These are phyloP conservation scores for Aspergillus fijiensis DNA, from an alignment of 2,329 filamentous ascomycete genomes.

Conservation along the genomic window DNA sequence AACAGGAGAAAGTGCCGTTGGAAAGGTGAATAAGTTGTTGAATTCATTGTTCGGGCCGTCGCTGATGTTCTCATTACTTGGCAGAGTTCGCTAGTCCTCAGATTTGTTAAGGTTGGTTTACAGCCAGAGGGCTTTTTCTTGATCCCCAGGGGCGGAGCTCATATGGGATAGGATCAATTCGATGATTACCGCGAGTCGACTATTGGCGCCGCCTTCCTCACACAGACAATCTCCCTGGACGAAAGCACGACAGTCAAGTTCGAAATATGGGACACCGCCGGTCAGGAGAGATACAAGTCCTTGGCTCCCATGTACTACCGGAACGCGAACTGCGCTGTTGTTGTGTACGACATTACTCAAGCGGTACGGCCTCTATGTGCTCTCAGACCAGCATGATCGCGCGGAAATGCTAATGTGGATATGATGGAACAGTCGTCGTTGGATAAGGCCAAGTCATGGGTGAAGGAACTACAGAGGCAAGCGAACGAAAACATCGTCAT, in stretches of 20 bases:
- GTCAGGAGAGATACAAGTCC: slow-evolving; percentile 98
- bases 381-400: slow-evolving; percentile 4
- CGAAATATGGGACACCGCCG: slow-evolving; percentile 98
- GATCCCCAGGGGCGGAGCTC: not conserved
- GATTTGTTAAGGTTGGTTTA: slow-evolving; percentile 88
- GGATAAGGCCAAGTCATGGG: slow-evolving; percentile 99
- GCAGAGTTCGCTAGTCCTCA: slow-evolving; percentile 92
- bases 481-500: slow-evolving; percentile 99
- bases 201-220: slow-evolving; percentile 97
- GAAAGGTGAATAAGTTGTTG: slow-evolving; percentile 67
- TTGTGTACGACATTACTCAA: slow-evolving; percentile 99
- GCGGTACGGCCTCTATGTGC: slow-evolving; percentile 64
- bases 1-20: slow-evolving; percentile 93
- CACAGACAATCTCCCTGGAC: slow-evolving; percentile 96
- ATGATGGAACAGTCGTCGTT: slow-evolving; percentile 71
- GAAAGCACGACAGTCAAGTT: slow-evolving; percentile 99
- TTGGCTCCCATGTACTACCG: slow-evolving; percentile 99
- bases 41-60: slow-evolving; percentile 17
- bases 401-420: slow-evolving; percentile 8
- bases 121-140: not conserved
- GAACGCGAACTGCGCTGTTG: slow-evolving; percentile 98
- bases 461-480: slow-evolving; percentile 97
- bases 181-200: slow-evolving; percentile 97
- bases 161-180: slow-evolving; percentile 79
- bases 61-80: slow-evolving; percentile 36